Evolutionary conservation across 2,329 filamentous ascomycete genomes (phyloP).

Genomic region (Trichocomaceae sp.): DNA sequence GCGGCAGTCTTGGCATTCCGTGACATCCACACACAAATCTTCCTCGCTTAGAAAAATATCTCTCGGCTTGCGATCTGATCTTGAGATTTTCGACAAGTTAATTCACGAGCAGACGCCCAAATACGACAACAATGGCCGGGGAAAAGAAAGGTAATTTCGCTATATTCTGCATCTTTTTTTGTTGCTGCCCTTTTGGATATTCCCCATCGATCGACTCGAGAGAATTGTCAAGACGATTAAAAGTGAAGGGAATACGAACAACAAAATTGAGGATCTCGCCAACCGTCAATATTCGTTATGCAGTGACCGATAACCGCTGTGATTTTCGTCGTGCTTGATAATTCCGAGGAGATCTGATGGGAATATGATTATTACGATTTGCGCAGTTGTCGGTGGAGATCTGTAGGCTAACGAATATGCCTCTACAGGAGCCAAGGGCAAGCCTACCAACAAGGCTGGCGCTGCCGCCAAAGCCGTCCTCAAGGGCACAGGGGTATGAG

Average conservation of each 20-base stretch:
- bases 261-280: background rate
- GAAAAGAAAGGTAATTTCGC: constrained; percentile 40
- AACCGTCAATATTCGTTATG: background rate
- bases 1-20: constrained; percentile 1
- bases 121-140: constrained; percentile 42
- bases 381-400: background rate
- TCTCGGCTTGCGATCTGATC: constrained; percentile 6
- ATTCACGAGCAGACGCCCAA: constrained; percentile 21
- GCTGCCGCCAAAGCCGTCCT: constrained; percentile 93
- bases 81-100: constrained; percentile 18
- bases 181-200: constrained; percentile 15
- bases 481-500: constrained; percentile 91
- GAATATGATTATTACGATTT: background rate
- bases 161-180: constrained; percentile 14
- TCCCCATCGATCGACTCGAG: constrained; percentile 5
- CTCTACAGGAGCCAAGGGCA: constrained; percentile 18
- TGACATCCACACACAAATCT: constrained; percentile 15
- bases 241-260: background rate
- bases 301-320: background rate
- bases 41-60: constrained; percentile 12
- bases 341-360: constrained; percentile 5
- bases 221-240: background rate
- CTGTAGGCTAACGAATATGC: constrained; percentile 5
- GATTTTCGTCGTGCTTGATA: constrained; percentile 4
- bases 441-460: constrained; percentile 65